These are phyloP conservation scores for Mortierella sp. DNA, from an alignment of 371 early-diverging fungal species.

Conservation along the genomic window DNA sequence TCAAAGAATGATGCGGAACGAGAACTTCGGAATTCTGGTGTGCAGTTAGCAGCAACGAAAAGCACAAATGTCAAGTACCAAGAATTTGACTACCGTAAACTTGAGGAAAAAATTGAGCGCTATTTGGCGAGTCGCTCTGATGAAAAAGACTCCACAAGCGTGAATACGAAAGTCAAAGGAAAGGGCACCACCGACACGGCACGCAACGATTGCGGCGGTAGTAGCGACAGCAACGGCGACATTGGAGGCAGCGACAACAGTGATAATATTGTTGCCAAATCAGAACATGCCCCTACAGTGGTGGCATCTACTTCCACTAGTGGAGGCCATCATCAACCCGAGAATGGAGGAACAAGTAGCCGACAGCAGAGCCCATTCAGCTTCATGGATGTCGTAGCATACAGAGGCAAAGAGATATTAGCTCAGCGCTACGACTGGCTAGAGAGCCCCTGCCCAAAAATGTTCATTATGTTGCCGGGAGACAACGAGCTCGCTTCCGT, in stretches of 20 bases:
- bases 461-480: constrained; percentile 31
- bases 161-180: neutral
- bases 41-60: neutral
- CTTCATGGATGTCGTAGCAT: constrained; percentile 24
- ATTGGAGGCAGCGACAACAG: neutral
- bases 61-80: neutral
- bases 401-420: constrained; percentile 31
- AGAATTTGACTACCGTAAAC: neutral
- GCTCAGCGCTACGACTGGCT: constrained; percentile 35
- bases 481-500: constrained; percentile 5
- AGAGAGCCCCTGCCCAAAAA: constrained; percentile 37
- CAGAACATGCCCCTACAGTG: neutral
- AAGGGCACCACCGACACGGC: neutral
- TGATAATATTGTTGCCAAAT: neutral
- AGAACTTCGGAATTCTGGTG: neutral
- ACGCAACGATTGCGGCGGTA: too few relatives aligned
- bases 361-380: constrained; percentile 6
- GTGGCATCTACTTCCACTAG: neutral
- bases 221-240: neutral
- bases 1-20: neutral
- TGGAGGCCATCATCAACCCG: neutral
- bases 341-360: neutral
- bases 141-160: neutral
- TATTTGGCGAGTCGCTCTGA: neutral
- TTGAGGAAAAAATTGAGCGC: neutral